Percentiles rank a stretch among this genome's conserved stretches.
These are phyloP conservation scores for Lanmaoa rubissima DNA, from an alignment of 768 basidiomycete species.

Conservation along the genomic window DNA sequence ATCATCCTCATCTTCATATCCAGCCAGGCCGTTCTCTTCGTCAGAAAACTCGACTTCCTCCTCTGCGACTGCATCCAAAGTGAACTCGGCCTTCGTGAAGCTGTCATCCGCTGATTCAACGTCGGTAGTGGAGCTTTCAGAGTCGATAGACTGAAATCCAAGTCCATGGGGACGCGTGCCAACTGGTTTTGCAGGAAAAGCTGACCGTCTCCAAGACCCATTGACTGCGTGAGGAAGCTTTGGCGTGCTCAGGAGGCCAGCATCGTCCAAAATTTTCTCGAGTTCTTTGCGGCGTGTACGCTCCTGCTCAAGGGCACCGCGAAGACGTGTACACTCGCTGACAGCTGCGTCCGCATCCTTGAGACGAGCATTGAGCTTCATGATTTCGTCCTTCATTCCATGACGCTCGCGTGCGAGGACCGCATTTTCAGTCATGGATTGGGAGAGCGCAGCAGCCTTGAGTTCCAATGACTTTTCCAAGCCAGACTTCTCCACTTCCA, in stretches of 20 bases:
- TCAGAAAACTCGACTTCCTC: slow-evolving; percentile 42
- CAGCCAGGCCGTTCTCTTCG: slow-evolving; percentile 56
- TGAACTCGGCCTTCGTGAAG: slow-evolving; percentile 40
- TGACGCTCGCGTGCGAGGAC: slow-evolving; percentile 28
- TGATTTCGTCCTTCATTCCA: slow-evolving; percentile 28
- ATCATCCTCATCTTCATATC: slow-evolving; percentile 72
- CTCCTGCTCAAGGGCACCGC: slow-evolving; percentile 39
- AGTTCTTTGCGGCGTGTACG: slow-evolving; percentile 43
- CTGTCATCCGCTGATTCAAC: slow-evolving; percentile 58
- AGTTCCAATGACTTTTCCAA: slow-evolving; percentile 49
- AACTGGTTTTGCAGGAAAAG: slow-evolving; percentile 23
- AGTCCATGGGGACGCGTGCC: slow-evolving; percentile 43
- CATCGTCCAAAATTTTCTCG: slow-evolving; percentile 51
- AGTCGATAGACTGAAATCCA: slow-evolving; percentile 61
- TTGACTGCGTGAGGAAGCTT: slow-evolving; percentile 27
- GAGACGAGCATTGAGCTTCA: slow-evolving; percentile 31
- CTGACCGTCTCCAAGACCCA: slow-evolving; percentile 13
- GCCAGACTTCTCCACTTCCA: slow-evolving; percentile 65
- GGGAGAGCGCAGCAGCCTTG: slow-evolving; percentile 30
- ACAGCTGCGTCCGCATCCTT: slow-evolving; percentile 26
- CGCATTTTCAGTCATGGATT: slow-evolving; percentile 28
- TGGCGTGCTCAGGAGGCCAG: slow-evolving; percentile 45
- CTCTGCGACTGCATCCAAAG: slow-evolving; percentile 58
- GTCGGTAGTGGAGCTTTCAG: slow-evolving; percentile 62
- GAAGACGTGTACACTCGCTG: slow-evolving; percentile 28